Evolutionary conservation across 2,329 filamentous ascomycete genomes (phyloP), one percentile per base, ranked within the genome.

Genomic region (Epicoccum sorghinum): DNA sequence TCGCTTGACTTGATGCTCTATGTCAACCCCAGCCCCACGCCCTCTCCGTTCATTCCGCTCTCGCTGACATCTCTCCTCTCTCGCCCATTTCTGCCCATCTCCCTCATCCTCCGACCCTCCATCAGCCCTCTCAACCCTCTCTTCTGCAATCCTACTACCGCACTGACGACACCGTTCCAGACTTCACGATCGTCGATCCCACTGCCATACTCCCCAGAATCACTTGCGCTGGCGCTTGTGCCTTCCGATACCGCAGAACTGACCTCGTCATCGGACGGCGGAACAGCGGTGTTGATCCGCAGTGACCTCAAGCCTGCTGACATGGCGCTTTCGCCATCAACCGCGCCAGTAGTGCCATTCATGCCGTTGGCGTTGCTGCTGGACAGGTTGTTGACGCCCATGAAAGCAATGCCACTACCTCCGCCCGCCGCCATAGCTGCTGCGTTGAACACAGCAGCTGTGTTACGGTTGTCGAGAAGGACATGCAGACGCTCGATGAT

Each of bases 371-470:
- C 37, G 6, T 47, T 47, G 9, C 60, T 58, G 7, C 54, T 51
- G 4, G 63, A 61, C 0, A 67, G 57, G 23, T 68, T 65, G 39
- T 72, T 71, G 12, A 70, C 65, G 14, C 70, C 66, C 22, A 68
- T 67, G 66, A 86, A 90, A 47, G 89, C 87, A 25, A 93, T 90
- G 42, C 90, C 90, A 42, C 92, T 86, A 0, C 95, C 95, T 24
- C 95, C 93, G 9, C 95, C 95, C 1, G 95, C 95, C 0, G 93
- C 95, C 95, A 98, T 98, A 47, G 95, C 95, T 0, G 93, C 95
- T 0, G 95, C 95, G 62, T 99, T 99, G 80, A 99, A 99, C 0
- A 99, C 93, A 5, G 95, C 95, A 0, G 95, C 95, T 0, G 95
- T 93, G 64, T 98, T 99, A 41, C 93, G 85, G 42, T 91, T 95